Conservation (phyloP, 2,329 filamentous ascomycete species). For the Diaporthe caulivora region DNA sequence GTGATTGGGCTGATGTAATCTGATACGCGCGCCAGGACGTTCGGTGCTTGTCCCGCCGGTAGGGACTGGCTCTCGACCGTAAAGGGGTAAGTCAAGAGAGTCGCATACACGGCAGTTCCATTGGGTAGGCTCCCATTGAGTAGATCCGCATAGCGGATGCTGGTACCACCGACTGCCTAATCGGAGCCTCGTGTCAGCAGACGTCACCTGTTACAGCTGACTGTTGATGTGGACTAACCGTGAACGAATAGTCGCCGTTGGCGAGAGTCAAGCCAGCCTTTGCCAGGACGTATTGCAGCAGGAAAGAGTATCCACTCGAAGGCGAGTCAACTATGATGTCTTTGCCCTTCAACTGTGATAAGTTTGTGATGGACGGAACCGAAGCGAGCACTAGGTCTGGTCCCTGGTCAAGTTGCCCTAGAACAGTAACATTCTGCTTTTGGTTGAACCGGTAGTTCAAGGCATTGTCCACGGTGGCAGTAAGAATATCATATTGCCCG, state of each 20-base stretch:
- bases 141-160: conserved; percentile 45
- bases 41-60: conserved; percentile 41
- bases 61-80: conserved; percentile 42
- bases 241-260: conserved; percentile 36
- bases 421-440: conserved; percentile 45
- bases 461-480: conserved; percentile 47
- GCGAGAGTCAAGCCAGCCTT: conserved; percentile 30
- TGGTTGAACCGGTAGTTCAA: conserved; percentile 48
- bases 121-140: conserved; percentile 44
- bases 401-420: conserved; percentile 48
- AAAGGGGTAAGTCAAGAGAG: conserved; percentile 48
- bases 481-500: conserved; percentile 47
- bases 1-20: conserved; percentile 44
- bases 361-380: conserved; percentile 44
- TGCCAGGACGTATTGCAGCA: conserved; percentile 39
- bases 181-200: not conserved
- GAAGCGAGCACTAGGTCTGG: conserved; percentile 48
- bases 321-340: conserved; percentile 47
- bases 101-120: conserved; percentile 46
- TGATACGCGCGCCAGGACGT: conserved; percentile 43
- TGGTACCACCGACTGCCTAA: conserved; percentile 46
- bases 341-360: conserved; percentile 45
- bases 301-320: conserved; percentile 46
- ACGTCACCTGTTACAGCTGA: too few species aligned
- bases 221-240: not conserved